Conservation (phyloP, 345 rosid species). For the Pistacia integerrima region DNA sequence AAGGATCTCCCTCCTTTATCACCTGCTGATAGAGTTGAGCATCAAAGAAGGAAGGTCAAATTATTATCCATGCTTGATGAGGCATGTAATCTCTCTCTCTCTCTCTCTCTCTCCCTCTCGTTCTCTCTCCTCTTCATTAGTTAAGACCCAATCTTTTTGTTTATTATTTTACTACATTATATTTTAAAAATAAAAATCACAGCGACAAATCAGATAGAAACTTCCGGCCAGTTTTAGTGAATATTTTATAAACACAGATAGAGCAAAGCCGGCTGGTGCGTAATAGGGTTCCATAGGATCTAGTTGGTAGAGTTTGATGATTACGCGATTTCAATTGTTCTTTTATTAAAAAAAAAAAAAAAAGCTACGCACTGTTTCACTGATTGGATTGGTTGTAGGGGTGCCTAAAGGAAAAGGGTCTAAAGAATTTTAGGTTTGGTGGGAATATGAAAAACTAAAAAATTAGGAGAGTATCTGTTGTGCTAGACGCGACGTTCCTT, state of each 20-base stretch:
- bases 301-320: constrained; percentile 48
- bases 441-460: constrained; percentile 22
- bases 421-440: constrained; percentile 23
- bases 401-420: constrained; percentile 15
- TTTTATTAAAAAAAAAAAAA: neutral
- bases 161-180: constrained; percentile 17
- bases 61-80: constrained; percentile 96
- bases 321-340: constrained; percentile 18
- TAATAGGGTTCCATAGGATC: constrained; percentile 46
- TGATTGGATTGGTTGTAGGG: constrained; percentile 33
- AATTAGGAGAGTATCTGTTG: constrained; percentile 22
- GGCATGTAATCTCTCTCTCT: constrained; percentile 69
- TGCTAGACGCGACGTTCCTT: constrained; percentile 40
- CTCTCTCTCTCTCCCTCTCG: constrained; percentile 22
- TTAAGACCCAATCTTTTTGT: constrained; percentile 26
- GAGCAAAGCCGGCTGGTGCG: constrained; percentile 59
- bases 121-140: constrained; percentile 23
- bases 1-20: constrained; percentile 68
- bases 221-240: constrained; percentile 20
- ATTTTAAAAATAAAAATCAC: constrained; percentile 24
- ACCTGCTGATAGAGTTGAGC: constrained; percentile 86
- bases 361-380: neutral
- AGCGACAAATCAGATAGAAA: constrained; percentile 28
- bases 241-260: constrained; percentile 19
- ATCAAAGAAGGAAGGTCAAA: constrained; percentile 95